A percentile compares a stretch with the other conserved stretches of the same genome.
These are phyloP conservation scores for Coccomyxa sp. DNA, from an alignment of 139 green algal genomes.

Conservation along the genomic window DNA sequence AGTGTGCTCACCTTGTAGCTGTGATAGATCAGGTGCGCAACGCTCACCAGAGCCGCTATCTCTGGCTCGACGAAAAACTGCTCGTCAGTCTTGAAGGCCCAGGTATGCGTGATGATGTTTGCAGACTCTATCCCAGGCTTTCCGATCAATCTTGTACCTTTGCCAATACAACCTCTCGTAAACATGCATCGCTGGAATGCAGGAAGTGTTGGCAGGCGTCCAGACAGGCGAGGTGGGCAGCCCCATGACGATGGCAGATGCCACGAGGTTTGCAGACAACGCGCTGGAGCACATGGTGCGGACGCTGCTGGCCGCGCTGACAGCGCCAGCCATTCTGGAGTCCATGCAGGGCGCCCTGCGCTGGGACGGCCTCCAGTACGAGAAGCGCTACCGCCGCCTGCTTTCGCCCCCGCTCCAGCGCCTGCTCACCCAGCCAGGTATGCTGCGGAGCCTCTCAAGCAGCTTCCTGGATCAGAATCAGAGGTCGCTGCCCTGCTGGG, in stretches of 20 bases:
- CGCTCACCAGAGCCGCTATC: background rate
- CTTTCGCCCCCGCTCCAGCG: constrained; percentile 64
- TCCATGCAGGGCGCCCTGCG: constrained; percentile 51
- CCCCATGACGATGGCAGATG: constrained; percentile 66
- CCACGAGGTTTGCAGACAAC: constrained; percentile 71
- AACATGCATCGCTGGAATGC: too few species aligned
- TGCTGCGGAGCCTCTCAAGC: too few species aligned
- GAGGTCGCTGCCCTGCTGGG: too few species aligned
- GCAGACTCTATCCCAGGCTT: too few species aligned
- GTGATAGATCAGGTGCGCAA: constrained; percentile 41
- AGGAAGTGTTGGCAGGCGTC: constrained; percentile 23
- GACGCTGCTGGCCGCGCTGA: constrained; percentile 61
- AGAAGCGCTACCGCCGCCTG: constrained; percentile 63
- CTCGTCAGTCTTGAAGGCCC: too few species aligned
- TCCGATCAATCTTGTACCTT: too few species aligned
- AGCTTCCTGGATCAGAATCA: too few species aligned
- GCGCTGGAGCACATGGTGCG: constrained; percentile 73
- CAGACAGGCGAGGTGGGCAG: background rate
- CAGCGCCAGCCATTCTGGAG: constrained; percentile 63
- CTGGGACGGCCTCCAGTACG: constrained; percentile 67
- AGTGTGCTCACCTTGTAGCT: constrained; percentile 59
- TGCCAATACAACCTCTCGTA: too few species aligned
- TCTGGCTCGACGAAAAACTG: too few species aligned
- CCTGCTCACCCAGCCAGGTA: constrained; percentile 45
- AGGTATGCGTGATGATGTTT: too few species aligned